These are phyloP conservation scores for Salix suchowensis DNA, from an alignment of 345 rosid species.

Conservation along the genomic window DNA sequence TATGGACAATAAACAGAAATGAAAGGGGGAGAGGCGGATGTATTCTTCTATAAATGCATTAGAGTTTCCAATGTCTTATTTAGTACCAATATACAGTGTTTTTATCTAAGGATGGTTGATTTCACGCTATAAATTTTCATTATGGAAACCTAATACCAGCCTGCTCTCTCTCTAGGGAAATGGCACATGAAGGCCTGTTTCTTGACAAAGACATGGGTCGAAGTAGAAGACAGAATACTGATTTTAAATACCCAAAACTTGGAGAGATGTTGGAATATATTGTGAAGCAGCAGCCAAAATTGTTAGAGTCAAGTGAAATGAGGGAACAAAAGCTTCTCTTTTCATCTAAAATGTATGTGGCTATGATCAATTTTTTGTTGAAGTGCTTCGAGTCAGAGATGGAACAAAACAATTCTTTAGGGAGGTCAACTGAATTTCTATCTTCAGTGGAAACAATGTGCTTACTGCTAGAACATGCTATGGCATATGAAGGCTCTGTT, in stretches of 20 bases:
- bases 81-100: no score
- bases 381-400: constrained; percentile 80
- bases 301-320: constrained; percentile 60
- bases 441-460: constrained; percentile 65
- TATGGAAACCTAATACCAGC: not conserved
- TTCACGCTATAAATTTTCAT: constrained; percentile 7
- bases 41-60: not conserved
- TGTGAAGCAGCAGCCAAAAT: constrained; percentile 67
- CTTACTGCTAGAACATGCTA: constrained; percentile 74
- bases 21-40: not conserved
- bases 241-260: constrained; percentile 60
- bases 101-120: not conserved
- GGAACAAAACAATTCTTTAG: constrained; percentile 47
- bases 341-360: constrained; percentile 65
- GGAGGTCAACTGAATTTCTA: constrained; percentile 52
- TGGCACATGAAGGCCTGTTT: constrained; percentile 86
- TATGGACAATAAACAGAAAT: not conserved
- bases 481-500: constrained; percentile 75
- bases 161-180: constrained; percentile 46
- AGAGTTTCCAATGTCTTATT: not conserved
- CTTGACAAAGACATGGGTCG: constrained; percentile 50
- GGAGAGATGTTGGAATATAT: constrained; percentile 67
- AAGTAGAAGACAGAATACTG: constrained; percentile 36
- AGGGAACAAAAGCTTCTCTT: constrained; percentile 75
- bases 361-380: constrained; percentile 70